Evolutionary conservation across 1,139 yeast genomes (phyloP).

Genomic region (Zygosaccharomyces sapae): DNA sequence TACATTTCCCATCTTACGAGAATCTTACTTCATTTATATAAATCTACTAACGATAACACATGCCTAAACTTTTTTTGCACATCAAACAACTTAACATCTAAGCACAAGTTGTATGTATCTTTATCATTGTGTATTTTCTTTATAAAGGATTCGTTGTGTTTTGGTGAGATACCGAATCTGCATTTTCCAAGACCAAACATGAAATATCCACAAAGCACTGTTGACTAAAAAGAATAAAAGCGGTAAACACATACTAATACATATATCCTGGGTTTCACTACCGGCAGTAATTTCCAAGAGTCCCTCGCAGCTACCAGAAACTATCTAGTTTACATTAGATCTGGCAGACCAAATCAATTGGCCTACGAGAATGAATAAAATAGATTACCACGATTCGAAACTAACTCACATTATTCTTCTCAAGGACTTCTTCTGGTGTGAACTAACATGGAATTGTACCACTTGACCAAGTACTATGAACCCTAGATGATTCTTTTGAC

Average conservation of each 20-base stretch:
- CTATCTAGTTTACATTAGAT: no score
- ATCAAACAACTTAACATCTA: neutral
- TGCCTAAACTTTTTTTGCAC: neutral
- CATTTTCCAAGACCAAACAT: neutral
- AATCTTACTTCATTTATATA: neutral
- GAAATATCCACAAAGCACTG: neutral
- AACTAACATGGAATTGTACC: no score
- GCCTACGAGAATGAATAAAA: no score
- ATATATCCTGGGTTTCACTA: neutral
- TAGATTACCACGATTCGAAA: no score
- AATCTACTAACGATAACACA: neutral
- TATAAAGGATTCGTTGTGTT: neutral
- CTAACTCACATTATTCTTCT: no score
- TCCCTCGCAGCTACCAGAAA: neutral
- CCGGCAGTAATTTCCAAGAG: neutral
- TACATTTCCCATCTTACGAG: neutral
- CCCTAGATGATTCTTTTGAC: no score
- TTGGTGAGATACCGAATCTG: neutral
- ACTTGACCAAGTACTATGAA: no score
- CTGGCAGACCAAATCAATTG: no score
- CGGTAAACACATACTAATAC: neutral
- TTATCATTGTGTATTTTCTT: neutral
- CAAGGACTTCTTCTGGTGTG: no score
- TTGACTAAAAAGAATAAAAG: neutral
- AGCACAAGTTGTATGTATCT: neutral